These are phyloP conservation scores for Ailanthus altissimus DNA, from an alignment of 345 rosid genomes.

Conservation along the genomic window DNA sequence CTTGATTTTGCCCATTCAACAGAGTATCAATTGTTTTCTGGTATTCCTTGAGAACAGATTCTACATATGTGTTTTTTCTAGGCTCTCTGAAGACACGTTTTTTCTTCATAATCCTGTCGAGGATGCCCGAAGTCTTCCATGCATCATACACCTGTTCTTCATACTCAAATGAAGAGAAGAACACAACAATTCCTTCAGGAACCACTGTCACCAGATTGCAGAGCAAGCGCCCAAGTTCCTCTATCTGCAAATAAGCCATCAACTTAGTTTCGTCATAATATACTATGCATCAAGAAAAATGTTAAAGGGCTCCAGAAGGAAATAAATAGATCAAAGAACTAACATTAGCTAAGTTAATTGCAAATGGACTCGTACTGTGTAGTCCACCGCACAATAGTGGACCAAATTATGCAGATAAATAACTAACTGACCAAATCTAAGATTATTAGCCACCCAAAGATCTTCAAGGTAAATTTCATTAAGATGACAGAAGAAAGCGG, in stretches of 20 bases:
- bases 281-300: not conserved
- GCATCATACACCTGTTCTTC: slow-evolving; percentile 71
- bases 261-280: slow-evolving; percentile 3
- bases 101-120: slow-evolving; percentile 71
- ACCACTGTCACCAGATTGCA: slow-evolving; percentile 78
- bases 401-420: not conserved
- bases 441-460: not conserved
- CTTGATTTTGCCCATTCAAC: slow-evolving; percentile 26
- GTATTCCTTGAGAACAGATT: slow-evolving; percentile 75
- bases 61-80: slow-evolving; percentile 63
- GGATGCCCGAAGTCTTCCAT: slow-evolving; percentile 82
- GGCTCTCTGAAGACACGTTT: slow-evolving; percentile 87
- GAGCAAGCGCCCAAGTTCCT: slow-evolving; percentile 81
- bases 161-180: slow-evolving; percentile 93
- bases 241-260: slow-evolving; percentile 50
- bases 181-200: slow-evolving; percentile 89
- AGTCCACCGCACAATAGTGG: not conserved
- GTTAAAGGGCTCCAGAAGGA: not conserved
- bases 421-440: not conserved
- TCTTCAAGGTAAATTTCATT: not conserved
- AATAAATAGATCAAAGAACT: not conserved
- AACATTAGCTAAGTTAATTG: slow-evolving; percentile 8
- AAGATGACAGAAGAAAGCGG: slow-evolving; percentile 15
- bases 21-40: slow-evolving; percentile 59
- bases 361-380: not conserved